phyloP scores from a whole-genome alignment of 176 grass and related monocot genomes.

The Rhipidocladum racemiflorum region DNA sequence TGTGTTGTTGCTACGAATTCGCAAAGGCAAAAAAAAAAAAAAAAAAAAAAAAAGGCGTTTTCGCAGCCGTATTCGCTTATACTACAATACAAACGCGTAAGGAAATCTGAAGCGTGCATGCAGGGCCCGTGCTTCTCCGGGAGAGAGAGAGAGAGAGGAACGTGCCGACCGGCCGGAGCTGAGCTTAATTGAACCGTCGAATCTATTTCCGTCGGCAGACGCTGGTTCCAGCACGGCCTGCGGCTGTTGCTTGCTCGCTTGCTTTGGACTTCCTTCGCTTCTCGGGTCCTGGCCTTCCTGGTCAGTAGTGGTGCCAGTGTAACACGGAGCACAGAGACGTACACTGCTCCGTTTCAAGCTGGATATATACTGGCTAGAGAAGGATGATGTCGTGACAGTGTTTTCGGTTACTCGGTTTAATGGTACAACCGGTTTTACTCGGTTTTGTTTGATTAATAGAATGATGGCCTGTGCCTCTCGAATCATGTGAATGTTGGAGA shows the following conservation, averaged over 20 bases:
- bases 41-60: too few species aligned
- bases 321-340: too few species aligned
- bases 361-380: too few species aligned
- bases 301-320: background rate
- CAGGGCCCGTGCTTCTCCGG: background rate
- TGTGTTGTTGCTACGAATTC: background rate
- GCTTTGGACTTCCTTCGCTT: background rate
- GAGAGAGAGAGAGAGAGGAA: background rate
- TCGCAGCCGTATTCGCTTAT: background rate
- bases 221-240: background rate
- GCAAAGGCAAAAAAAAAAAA: background rate
- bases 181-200: background rate
- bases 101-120: conserved; percentile 1
- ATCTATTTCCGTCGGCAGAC: too few species aligned
- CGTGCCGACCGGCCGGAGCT: conserved; percentile 7
- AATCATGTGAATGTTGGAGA: too few species aligned
- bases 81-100: too few species aligned
- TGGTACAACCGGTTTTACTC: too few species aligned
- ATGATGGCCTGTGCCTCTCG: background rate
- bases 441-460: background rate
- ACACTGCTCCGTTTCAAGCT: background rate
- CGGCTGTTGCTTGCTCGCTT: background rate
- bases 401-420: too few species aligned
- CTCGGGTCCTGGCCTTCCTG: background rate
- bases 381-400: too few species aligned